Conservation (phyloP, 2,329 filamentous ascomycete species). For the Aureobasidium namibiae region DNA sequence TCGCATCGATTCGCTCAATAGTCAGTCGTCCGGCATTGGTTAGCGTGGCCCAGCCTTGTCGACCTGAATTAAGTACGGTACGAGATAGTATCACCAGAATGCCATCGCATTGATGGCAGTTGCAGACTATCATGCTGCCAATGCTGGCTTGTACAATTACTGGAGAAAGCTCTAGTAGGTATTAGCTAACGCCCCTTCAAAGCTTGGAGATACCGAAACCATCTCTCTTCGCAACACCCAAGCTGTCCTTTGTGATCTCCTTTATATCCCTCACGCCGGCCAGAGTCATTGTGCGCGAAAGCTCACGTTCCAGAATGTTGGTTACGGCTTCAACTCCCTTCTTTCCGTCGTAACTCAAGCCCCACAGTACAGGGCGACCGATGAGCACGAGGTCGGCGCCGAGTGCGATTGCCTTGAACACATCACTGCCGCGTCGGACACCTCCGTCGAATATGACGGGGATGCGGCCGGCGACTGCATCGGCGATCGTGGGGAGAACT, state of each 20-base stretch:
- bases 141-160: too few species aligned
- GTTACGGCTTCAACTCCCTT: slow-evolving; percentile 14
- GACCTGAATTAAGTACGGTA: too few species aligned
- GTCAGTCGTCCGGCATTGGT: too few species aligned
- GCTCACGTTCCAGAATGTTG: slow-evolving; percentile 16
- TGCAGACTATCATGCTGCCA: too few species aligned
- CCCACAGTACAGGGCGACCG: slow-evolving; percentile 16
- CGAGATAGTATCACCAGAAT: too few species aligned
- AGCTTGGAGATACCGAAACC: slow-evolving; percentile 18
- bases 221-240: slow-evolving; percentile 16
- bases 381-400: slow-evolving; percentile 33
- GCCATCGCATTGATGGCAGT: too few species aligned
- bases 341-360: slow-evolving; percentile 15
- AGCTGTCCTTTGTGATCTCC: slow-evolving; percentile 16
- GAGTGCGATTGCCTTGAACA: slow-evolving; percentile 46
- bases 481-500: slow-evolving; percentile 25
- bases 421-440: slow-evolving; percentile 44
- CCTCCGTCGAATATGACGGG: slow-evolving; percentile 53
- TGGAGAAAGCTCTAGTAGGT: too few species aligned
- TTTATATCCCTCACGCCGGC: slow-evolving; percentile 17
- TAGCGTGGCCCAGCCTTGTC: too few species aligned
- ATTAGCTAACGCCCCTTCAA: too few species aligned
- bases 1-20: too few species aligned
- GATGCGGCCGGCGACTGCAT: slow-evolving; percentile 31
- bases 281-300: slow-evolving; percentile 20